These are phyloP conservation scores for Turnera subulata DNA, from an alignment of 345 rosid species.

Conservation along the genomic window DNA sequence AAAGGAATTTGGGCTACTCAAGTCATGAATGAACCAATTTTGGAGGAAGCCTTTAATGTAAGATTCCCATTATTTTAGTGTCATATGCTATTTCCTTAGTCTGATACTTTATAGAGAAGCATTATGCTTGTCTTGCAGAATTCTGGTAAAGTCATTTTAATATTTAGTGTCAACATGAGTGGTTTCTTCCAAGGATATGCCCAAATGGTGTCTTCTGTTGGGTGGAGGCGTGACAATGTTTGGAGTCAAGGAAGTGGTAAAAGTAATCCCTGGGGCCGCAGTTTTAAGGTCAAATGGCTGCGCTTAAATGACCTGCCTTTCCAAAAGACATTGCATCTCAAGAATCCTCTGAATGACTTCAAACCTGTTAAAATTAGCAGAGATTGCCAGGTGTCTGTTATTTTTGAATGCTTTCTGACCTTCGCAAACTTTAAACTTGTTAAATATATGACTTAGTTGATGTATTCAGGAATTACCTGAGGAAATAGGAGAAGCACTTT, in stretches of 20 bases:
- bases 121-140: slow-evolving; percentile 58
- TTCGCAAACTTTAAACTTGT: slow-evolving; percentile 6
- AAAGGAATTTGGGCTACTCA: slow-evolving; percentile 98
- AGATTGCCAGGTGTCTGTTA: slow-evolving; percentile 80
- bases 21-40: slow-evolving; percentile 95
- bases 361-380: slow-evolving; percentile 98
- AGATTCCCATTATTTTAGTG: slow-evolving; percentile 28
- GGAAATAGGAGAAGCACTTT: slow-evolving; percentile 90
- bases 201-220: slow-evolving; percentile 87
- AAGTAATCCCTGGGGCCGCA: slow-evolving; percentile 87
- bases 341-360: slow-evolving; percentile 86
- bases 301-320: slow-evolving; percentile 77
- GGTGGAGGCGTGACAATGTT: slow-evolving; percentile 86
- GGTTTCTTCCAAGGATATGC: slow-evolving; percentile 99
- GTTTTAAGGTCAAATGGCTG: slow-evolving; percentile 92
- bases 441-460: slow-evolving; percentile 4
- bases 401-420: background rate
- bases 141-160: slow-evolving; percentile 73
- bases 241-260: slow-evolving; percentile 92
- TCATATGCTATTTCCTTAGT: slow-evolving; percentile 21
- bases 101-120: slow-evolving; percentile 22
- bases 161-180: slow-evolving; percentile 97
- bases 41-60: slow-evolving; percentile 92
- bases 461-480: slow-evolving; percentile 64
- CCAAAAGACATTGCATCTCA: slow-evolving; percentile 91